phyloP scores from a whole-genome alignment of 2,329 filamentous ascomycete genomes.

The Diplodia intermedia region DNA sequence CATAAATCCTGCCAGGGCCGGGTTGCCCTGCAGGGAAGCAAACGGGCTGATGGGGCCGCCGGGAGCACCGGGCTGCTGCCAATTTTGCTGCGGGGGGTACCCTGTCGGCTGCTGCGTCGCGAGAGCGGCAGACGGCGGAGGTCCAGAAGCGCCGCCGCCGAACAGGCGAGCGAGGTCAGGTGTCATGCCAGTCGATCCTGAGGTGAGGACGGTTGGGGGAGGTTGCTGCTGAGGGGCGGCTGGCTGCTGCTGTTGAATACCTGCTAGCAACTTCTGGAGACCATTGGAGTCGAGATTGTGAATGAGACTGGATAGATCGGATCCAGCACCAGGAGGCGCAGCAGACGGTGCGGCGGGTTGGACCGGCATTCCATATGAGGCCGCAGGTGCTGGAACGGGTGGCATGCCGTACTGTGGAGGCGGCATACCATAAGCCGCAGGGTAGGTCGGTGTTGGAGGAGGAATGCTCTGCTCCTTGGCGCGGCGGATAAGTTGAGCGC shows the following conservation, averaged over 20 bases:
- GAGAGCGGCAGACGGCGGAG: conserved; percentile 36
- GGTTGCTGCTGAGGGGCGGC: conserved; percentile 43
- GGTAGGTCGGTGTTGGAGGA: conserved; percentile 42
- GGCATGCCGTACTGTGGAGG: conserved; percentile 38
- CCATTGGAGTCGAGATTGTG: conserved; percentile 71
- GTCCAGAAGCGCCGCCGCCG: conserved; percentile 39
- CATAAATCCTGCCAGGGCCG: conserved; percentile 43
- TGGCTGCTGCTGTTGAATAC: conserved; percentile 51
- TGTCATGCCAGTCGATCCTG: conserved; percentile 38
- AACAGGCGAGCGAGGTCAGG: conserved; percentile 50
- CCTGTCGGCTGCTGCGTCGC: conserved; percentile 37
- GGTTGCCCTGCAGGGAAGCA: conserved; percentile 38
- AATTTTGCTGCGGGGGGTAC: conserved; percentile 41
- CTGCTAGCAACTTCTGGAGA: conserved; percentile 72
- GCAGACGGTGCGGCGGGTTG: conserved; percentile 39
- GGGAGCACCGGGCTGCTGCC: conserved; percentile 37
- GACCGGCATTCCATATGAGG: conserved; percentile 44
- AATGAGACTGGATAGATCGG: conserved; percentile 69
- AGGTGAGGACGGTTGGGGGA: conserved; percentile 2
- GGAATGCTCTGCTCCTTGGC: conserved; percentile 61
- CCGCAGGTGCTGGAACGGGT: conserved; percentile 39
- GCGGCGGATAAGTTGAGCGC: conserved; percentile 79
- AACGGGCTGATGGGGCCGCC: conserved; percentile 42
- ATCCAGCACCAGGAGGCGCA: conserved; percentile 35
- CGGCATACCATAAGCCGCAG: conserved; percentile 42